phyloP scores from a whole-genome alignment of 2,329 filamentous ascomycete species.

The Huntiella bhutanensis region DNA sequence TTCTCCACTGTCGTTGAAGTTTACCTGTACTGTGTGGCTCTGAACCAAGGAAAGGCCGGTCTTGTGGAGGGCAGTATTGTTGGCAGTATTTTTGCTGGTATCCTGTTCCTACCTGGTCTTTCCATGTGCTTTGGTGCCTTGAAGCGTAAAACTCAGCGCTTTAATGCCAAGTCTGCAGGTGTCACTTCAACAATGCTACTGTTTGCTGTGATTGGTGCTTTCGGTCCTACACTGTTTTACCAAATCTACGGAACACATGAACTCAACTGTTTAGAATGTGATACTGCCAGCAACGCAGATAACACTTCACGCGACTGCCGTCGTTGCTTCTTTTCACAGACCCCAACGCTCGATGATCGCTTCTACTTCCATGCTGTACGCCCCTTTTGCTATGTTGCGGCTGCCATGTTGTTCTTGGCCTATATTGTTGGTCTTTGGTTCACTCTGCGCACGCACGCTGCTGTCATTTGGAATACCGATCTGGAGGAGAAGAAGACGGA shows the following conservation, averaged over 20 bases:
- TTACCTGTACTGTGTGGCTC: constrained; percentile 86
- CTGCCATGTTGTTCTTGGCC: constrained; percentile 69
- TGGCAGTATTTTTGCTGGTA: constrained; percentile 92
- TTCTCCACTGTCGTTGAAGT: constrained; percentile 97
- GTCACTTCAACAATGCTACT: constrained; percentile 96
- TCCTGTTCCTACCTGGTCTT: constrained; percentile 79
- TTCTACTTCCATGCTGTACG: constrained; percentile 85
- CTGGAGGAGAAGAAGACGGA: constrained; percentile 55
- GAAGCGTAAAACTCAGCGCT: constrained; percentile 93
- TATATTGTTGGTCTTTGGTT: constrained; percentile 92
- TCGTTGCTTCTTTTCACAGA: constrained; percentile 84
- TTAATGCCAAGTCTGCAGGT: constrained; percentile 89
- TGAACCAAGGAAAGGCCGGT: constrained; percentile 78
- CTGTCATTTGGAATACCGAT: constrained; percentile 89
- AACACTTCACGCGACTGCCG: constrained; percentile 53
- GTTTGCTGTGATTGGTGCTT: constrained; percentile 87
- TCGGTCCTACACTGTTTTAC: constrained; percentile 91
- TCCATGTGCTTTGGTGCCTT: constrained; percentile 99
- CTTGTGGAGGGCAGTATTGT: constrained; percentile 94
- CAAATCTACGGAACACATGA: constrained; percentile 97
- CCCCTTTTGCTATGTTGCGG: constrained; percentile 82
- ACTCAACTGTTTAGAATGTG: constrained; percentile 58
- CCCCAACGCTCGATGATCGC: constrained; percentile 61
- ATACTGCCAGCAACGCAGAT: constrained; percentile 24
- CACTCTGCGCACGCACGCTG: constrained; percentile 84